phyloP scores from a whole-genome alignment of 1,284 basidiomycete species.

The Naganishia sp. region DNA sequence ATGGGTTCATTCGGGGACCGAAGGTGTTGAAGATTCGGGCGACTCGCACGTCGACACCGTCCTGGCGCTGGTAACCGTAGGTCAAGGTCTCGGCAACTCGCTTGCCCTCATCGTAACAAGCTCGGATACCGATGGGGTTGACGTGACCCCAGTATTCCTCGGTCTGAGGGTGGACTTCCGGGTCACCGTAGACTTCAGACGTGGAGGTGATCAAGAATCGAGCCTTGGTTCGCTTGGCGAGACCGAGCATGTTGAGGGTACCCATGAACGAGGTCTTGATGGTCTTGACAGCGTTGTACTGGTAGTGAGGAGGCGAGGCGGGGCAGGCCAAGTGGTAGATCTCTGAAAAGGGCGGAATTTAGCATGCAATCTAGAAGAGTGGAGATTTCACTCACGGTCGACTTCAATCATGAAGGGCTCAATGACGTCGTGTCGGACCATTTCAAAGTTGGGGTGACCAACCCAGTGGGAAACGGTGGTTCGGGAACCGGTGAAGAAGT shows the following conservation, averaged over 20 bases:
- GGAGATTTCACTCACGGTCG: conserved; percentile 66
- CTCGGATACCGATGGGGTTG: conserved; percentile 93
- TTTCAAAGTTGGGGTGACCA: conserved; percentile 97
- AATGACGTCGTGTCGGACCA: conserved; percentile 94
- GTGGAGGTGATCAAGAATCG: conserved; percentile 94
- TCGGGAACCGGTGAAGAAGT: conserved; percentile 97
- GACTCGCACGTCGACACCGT: conserved; percentile 91
- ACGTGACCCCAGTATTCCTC: conserved; percentile 98
- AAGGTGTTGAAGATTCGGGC: conserved; percentile 87
- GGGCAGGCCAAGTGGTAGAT: conserved; percentile 97
- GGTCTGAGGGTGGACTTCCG: conserved; percentile 91
- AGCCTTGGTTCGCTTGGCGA: conserved; percentile 97
- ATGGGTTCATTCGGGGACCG: conserved; percentile 75
- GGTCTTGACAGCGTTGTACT: conserved; percentile 93
- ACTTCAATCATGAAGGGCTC: conserved; percentile 97
- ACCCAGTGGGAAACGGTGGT: conserved; percentile 86
- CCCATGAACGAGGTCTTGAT: conserved; percentile 98
- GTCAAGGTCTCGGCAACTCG: conserved; percentile 92
- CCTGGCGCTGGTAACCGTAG: conserved; percentile 90
- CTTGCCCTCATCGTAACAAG: conserved; percentile 98
- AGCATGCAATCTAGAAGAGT: neutral
- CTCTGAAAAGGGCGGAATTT: conserved; percentile 59
- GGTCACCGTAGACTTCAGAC: conserved; percentile 92
- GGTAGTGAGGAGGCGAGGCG: conserved; percentile 92
- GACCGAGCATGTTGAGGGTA: conserved; percentile 93